A percentile compares a stretch with the other conserved stretches of the same genome.
Conservation (phyloP, 1,284 basidiomycete genomes). For the Ustilago lituana region DNA sequence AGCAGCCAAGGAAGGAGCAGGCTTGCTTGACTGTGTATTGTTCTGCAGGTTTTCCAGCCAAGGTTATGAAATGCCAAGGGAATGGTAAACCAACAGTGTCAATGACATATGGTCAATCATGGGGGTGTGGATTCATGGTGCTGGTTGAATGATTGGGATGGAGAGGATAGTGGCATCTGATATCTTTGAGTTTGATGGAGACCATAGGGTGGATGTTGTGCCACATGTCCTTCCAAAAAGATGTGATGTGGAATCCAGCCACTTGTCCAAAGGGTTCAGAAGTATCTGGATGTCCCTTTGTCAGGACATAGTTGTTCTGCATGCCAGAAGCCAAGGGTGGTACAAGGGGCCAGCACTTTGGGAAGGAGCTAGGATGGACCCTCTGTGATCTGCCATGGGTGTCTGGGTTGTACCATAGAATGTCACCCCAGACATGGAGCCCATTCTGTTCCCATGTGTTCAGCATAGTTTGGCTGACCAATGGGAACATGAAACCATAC, state of each 20-base stretch:
- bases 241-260: background rate
- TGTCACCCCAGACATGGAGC: too few relatives aligned
- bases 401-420: background rate
- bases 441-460: too few relatives aligned
- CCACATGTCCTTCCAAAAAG: slow-evolving; percentile 6
- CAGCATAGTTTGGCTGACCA: too few relatives aligned
- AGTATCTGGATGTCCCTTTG: background rate
- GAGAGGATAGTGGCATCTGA: background rate
- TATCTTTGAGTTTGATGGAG: background rate
- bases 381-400: background rate
- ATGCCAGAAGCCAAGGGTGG: slow-evolving; percentile 5
- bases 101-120: slow-evolving; percentile 15
- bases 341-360: slow-evolving; percentile 13
- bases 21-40: background rate
- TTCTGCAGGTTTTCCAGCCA: background rate
- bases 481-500: too few relatives aligned
- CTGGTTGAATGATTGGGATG: slow-evolving; percentile 11
- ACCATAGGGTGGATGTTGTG: background rate
- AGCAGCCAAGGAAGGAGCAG: too few relatives aligned
- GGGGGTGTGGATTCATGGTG: slow-evolving; percentile 4
- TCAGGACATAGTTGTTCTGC: slow-evolving; percentile 8
- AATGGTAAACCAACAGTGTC: slow-evolving; percentile 9
- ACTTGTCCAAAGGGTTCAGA: background rate
- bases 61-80: slow-evolving; percentile 1
- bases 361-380: background rate